Base-by-base conservation (phyloP, 2,329 filamentous ascomycete genomes). In the Endoconidiophora polonica region DNA sequence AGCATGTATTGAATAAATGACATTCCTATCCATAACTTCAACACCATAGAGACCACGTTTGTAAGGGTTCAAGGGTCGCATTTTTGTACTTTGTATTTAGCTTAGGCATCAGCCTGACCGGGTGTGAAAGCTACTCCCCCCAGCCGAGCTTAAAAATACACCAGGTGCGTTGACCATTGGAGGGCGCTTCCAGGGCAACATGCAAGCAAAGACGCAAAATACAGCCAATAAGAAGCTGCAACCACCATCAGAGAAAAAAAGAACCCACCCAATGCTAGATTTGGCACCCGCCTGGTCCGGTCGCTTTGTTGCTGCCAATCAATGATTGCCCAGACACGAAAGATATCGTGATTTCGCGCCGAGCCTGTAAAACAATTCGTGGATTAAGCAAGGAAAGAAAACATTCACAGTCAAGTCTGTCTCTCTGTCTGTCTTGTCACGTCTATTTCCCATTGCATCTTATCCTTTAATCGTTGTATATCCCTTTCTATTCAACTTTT, bases 101-200 rank as follows among this genome's bases (percentile, higher is more conserved):
- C 29, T 33, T 12, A 33, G 29, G 29, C 29, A 33, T 12, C 29
- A 33, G 29, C 12, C 29, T 3, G 12, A 10, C 29, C 9, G 29
- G 29, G 29, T 29, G 44, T 46, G 7, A 38, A 38, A 18, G 26
- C 29, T 37, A 10, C 38, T 12, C 33, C 22, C 4, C 20, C 9
- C 33, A 33, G 43, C 43, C 24, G 5, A n/a, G 7, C 42, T 9
- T 6, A n/a, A 33, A 45, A 33, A 18, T 29, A 10, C 10, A 26
- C 18, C 3, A 3, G 26, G 43, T 33, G 7, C 2, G 16, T 18
- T n/a, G 10, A 10, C 14, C 41, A n/a, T 23, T 46, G 38, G 18
- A 45, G 20, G 49, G 24, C 41, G 50, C 50, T 52, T 52, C 50
- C 50, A 48, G 50, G 50, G 45, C 50, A 52, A 52, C 50, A 52